These are phyloP conservation scores for Leptomonas seymouri DNA, from an alignment of 208 protist genomes.

Conservation along the genomic window DNA sequence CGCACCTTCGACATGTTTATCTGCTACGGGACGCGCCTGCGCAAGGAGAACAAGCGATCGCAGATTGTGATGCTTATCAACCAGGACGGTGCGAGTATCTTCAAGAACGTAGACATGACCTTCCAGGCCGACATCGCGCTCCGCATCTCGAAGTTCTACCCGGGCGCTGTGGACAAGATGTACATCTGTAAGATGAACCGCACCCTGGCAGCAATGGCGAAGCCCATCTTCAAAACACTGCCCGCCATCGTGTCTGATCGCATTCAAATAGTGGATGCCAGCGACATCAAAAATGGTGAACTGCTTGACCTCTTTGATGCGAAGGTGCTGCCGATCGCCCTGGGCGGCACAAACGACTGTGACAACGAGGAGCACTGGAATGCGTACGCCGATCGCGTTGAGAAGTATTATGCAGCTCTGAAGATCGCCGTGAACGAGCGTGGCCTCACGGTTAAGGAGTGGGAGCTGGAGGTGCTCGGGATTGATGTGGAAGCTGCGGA, in stretches of 20 bases:
- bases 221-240: conserved; percentile 62
- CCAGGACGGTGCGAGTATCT: conserved; percentile 55
- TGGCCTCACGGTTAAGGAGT: conserved; percentile 75
- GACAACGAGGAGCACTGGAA: conserved; percentile 46
- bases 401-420: conserved; percentile 58
- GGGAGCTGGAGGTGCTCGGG: conserved; percentile 53
- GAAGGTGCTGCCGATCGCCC: conserved; percentile 50
- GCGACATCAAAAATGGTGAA: conserved; percentile 42
- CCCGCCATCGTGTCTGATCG: conserved; percentile 63
- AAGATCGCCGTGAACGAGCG: conserved; percentile 46
- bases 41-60: conserved; percentile 48
- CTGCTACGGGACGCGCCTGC: conserved; percentile 66
- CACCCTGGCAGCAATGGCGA: conserved; percentile 47
- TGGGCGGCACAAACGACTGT: conserved; percentile 67
- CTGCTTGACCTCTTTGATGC: conserved; percentile 62
- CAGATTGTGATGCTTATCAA: conserved; percentile 75
- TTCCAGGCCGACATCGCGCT: conserved; percentile 67
- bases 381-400: conserved; percentile 36
- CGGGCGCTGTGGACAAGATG: conserved; percentile 62
- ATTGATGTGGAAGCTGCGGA: conserved; percentile 13
- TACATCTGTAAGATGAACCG: conserved; percentile 77
- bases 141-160: conserved; percentile 74
- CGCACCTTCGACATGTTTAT: conserved; percentile 71
- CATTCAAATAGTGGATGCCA: conserved; percentile 52
- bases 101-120: conserved; percentile 68